Conservation (phyloP, 495 filamentous ascomycete species). For the Neurospora sp. region DNA sequence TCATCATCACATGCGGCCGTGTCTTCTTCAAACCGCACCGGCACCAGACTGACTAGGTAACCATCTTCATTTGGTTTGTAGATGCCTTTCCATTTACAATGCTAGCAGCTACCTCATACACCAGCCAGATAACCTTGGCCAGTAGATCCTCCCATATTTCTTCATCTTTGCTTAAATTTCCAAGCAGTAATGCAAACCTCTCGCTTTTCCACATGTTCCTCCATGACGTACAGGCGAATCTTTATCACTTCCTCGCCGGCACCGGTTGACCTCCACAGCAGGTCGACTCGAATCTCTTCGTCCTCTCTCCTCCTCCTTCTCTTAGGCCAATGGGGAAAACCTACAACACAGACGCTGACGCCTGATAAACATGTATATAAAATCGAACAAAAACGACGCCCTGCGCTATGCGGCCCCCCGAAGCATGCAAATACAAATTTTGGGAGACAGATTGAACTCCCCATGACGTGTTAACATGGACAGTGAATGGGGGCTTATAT, state of each 20-base stretch:
- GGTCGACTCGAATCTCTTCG: neutral
- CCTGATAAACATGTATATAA: conserved; percentile 5
- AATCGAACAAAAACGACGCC: conserved; percentile 14
- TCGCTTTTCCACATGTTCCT: neutral
- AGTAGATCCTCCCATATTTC: neutral
- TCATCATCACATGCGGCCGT: neutral
- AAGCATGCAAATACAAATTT: conserved; percentile 9
- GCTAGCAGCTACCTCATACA: neutral
- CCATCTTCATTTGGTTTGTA: neutral
- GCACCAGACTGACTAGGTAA: neutral
- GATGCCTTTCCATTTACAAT: neutral
- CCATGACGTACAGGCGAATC: too few species aligned
- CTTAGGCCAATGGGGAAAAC: neutral
- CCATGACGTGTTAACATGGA: neutral
- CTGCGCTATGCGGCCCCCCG: conserved; percentile 18
- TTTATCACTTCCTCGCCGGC: too few species aligned
- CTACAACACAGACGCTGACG: neutral
- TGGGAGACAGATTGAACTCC: neutral
- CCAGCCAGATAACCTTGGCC: neutral
- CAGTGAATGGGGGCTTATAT: conserved; percentile 5
- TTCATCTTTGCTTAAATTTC: neutral
- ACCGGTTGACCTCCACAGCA: neutral
- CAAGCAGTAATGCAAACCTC: neutral
- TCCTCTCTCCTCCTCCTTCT: neutral
- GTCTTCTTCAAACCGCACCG: neutral